Evolutionary conservation across 2,329 filamentous ascomycete species (phyloP).

Genomic region (Nemania bipapillata): DNA sequence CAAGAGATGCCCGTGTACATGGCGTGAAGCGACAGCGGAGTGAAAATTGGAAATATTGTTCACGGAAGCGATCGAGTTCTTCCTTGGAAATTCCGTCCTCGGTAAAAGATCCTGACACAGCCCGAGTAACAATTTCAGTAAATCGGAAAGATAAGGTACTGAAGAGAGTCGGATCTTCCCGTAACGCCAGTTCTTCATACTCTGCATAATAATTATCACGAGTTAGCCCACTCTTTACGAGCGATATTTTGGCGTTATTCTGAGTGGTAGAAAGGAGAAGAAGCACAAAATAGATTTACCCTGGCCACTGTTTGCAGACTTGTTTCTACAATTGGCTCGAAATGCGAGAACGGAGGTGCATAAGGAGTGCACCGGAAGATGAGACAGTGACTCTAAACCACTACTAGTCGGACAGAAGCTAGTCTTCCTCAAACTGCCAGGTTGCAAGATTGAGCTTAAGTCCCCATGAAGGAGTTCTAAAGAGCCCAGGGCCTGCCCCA

Average conservation of each 20-base stretch:
- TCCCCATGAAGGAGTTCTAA: conserved; percentile 5
- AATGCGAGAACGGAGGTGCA: conserved; percentile 4
- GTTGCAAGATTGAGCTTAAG: conserved; percentile 5
- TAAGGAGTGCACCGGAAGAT: conserved; percentile 13
- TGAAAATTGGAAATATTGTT: conserved; percentile 11
- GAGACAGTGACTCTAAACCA: conserved; percentile 6
- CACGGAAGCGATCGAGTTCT: conserved; percentile 19
- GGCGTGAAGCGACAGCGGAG: conserved; percentile 25
- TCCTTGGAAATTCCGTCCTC: neutral
- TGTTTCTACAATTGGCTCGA: conserved; percentile 10
- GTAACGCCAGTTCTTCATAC: conserved; percentile 10
- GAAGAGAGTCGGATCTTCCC: conserved; percentile 17
- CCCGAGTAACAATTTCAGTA: neutral
- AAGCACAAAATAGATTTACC: neutral
- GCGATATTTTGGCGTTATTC: neutral
- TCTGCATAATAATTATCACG: neutral
- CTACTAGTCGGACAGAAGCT: neutral
- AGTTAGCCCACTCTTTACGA: neutral
- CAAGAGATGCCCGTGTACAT: conserved; percentile 24
- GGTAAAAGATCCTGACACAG: conserved; percentile 4
- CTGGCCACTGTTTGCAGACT: conserved; percentile 13
- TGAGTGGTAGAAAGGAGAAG: neutral
- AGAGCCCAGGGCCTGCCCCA: conserved; percentile 12
- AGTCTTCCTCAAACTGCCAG: neutral
- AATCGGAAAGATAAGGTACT: conserved; percentile 11